Base-by-base conservation (phyloP, 2,329 filamentous ascomycete species). In the Aspergillus sp. region DNA sequence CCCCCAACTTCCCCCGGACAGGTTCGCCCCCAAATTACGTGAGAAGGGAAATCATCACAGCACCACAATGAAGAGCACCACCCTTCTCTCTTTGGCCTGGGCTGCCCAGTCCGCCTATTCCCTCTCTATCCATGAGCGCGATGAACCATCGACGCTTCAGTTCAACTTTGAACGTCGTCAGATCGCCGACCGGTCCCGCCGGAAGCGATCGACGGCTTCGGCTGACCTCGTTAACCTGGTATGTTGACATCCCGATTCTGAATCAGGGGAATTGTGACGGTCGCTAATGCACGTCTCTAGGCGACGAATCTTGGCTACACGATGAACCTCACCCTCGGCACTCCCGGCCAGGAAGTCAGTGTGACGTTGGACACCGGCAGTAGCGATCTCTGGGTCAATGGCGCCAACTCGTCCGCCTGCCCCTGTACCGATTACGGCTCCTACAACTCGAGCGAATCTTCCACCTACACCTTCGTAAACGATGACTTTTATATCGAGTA, bases 401-500 rank as follows among this genome's bases (percentile, higher is more conserved):
- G 86, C 2, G 78, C 81, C 3, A 75, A 74, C 52, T 93, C 90
- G 0, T 60, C 69, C 1, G 75, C 90, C n/a, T 96, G 91, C 72
- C 69, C 71, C 11, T 69, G 74, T 4, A 68, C 71, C 0, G 51
- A 42, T 11, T 70, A 71, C 1, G 57, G 57, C 17, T 71, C 81
- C 1, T 95, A 91, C 70, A 69, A 75, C 5, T 77, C 76, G 17
- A 83, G 86, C 1, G 91, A 80, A 1, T 95, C 91, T 0, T 90
- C 88, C 1, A 90, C 90, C 2, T 93, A 92, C 74, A 72, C 81
- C 23, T 89, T 88, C 69, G 75, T 95, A 54, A 86, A 86, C 67
- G 86, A 83, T 71, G 81, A 85, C 60, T 96, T 96, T 80, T 91
- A 92, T 77, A 95, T 95, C 62, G 87, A 88, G 1, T 96, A 96